A percentile compares a stretch with the other conserved stretches of the same genome.
phyloP scores from a whole-genome alignment of 164 flowering plant genomes.

The Platanus orientalis region DNA sequence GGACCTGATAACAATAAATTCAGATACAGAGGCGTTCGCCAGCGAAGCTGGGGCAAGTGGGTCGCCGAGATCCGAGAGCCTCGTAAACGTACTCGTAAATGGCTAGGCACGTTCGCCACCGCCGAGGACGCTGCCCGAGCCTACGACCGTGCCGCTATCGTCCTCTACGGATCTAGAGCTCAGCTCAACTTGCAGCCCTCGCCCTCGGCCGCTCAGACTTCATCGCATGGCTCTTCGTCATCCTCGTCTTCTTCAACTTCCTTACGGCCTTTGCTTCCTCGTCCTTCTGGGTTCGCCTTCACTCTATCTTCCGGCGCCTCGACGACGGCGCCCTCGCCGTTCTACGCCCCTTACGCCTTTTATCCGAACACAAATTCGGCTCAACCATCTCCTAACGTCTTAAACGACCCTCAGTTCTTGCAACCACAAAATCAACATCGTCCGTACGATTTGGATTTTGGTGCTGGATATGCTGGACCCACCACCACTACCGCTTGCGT shows the following conservation, averaged over 20 bases:
- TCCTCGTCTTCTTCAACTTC: slow-evolving; percentile 33
- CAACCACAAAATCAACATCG: slow-evolving; percentile 1
- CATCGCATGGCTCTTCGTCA: slow-evolving; percentile 11
- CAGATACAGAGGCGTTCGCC: slow-evolving; percentile 81
- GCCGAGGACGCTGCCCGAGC: slow-evolving; percentile 99
- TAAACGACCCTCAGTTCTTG: slow-evolving; percentile 10
- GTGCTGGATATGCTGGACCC: slow-evolving; percentile 3
- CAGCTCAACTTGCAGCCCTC: slow-evolving; percentile 84
- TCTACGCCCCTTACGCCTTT: slow-evolving; percentile 1
- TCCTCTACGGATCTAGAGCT: slow-evolving; percentile 80
- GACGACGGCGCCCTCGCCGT: not conserved
- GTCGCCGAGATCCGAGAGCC: slow-evolving; percentile 98
- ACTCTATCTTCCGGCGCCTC: slow-evolving; percentile 11
- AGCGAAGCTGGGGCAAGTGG: slow-evolving; percentile 97
- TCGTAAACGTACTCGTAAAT: slow-evolving; percentile 65
- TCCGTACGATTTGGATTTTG: slow-evolving; percentile 6
- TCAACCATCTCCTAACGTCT: slow-evolving; percentile 15
- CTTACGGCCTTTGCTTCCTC: slow-evolving; percentile 66
- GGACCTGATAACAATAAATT: slow-evolving; percentile 90
- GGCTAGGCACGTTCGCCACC: slow-evolving; percentile 93
- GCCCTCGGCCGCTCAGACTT: slow-evolving; percentile 6
- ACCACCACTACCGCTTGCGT: not conserved
- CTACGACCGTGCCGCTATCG: slow-evolving; percentile 91
- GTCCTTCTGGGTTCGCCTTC: slow-evolving; percentile 41
- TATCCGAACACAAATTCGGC: not conserved